Evolutionary conservation across 495 filamentous ascomycete genomes (phyloP).

Genomic region (Aspergillus nidulans): DNA sequence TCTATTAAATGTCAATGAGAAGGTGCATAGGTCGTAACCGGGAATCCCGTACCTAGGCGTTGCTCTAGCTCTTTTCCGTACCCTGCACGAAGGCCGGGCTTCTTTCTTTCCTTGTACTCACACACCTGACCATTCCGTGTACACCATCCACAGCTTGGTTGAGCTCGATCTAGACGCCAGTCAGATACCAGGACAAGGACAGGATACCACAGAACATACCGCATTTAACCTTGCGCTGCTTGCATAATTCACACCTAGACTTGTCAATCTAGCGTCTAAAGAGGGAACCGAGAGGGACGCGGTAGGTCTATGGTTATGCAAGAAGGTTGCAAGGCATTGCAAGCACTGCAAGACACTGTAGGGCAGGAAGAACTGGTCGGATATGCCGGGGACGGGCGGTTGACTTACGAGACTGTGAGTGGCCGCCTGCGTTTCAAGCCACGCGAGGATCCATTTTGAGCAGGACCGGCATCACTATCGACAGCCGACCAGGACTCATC

Average conservation of each 20-base stretch:
- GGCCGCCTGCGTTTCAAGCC: slow-evolving; percentile 42
- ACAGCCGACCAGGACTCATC: slow-evolving; percentile 35
- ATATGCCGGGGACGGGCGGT: background rate
- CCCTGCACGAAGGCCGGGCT: slow-evolving; percentile 76
- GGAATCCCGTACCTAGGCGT: slow-evolving; percentile 47
- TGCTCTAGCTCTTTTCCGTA: slow-evolving; percentile 87
- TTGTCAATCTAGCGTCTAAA: slow-evolving; percentile 19
- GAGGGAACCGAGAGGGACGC: background rate
- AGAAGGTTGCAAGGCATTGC: background rate
- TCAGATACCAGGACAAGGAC: background rate
- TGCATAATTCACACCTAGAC: slow-evolving; percentile 71
- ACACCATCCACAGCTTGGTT: slow-evolving; percentile 88
- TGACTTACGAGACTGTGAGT: slow-evolving; percentile 43
- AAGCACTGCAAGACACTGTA: background rate
- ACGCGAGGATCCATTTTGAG: slow-evolving; percentile 30
- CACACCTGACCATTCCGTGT: slow-evolving; percentile 69
- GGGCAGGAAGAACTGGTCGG: background rate
- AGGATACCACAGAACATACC: slow-evolving; percentile 31
- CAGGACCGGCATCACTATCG: slow-evolving; percentile 34
- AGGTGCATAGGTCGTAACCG: background rate
- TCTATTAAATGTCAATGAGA: slow-evolving; percentile 23
- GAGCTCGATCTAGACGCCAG: slow-evolving; percentile 57
- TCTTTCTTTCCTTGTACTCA: slow-evolving; percentile 83
- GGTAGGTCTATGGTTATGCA: background rate
- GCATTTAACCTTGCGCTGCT: slow-evolving; percentile 81